Base-by-base conservation (phyloP, 1,284 basidiomycete species). In the Cronartium ribicola region DNA sequence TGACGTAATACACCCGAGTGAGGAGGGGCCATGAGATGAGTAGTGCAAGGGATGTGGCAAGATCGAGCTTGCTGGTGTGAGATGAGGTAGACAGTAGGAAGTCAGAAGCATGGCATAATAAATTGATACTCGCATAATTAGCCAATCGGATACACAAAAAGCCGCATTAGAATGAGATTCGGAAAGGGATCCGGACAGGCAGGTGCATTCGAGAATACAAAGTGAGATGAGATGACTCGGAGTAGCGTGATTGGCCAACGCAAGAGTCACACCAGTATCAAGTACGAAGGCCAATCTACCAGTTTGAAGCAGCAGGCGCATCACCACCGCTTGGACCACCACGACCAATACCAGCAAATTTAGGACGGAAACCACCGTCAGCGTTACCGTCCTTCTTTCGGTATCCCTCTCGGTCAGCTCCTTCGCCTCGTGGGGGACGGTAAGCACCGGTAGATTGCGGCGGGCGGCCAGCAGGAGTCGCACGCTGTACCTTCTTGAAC, bases 401-500 rank as follows among this genome's bases (percentile, higher is more conserved):
- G 86, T 95, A 94, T 80, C 90, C 91, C 68, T 94, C 92, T 80
- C 91, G 87, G 83, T 93, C 84, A 76, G 80, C 82, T 63, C 79
- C 88, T 66, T 88, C 82, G 68, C 82, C 80, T 79, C 92, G 89
- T 80, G 91, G 91, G 69, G 90, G 85, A 78, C 91, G 90, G 86
- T 93, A 91, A 43, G 89, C 87, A 75, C 81, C 79, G 76, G 80
- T 77, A n/a, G 79, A 79, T 88, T 89, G 79, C 85, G 85, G 76
- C 86, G 87, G 83, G 87, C 92, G 79, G 82, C 82, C 89, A 76
- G 90, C 90, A 17, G 69, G 62, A 20, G 69, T 65, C 13, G 69
- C 61, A 41, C 62, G 61, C 59, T 72, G 69, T 37, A 72, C 69
- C 85, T 93, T 95, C 87, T 94, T 94, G 87, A 94, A 91, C 78